Percentiles rank a stretch among this genome's conserved stretches.
Conservation (phyloP, 495 filamentous ascomycete species). For the Neurospora sp. region DNA sequence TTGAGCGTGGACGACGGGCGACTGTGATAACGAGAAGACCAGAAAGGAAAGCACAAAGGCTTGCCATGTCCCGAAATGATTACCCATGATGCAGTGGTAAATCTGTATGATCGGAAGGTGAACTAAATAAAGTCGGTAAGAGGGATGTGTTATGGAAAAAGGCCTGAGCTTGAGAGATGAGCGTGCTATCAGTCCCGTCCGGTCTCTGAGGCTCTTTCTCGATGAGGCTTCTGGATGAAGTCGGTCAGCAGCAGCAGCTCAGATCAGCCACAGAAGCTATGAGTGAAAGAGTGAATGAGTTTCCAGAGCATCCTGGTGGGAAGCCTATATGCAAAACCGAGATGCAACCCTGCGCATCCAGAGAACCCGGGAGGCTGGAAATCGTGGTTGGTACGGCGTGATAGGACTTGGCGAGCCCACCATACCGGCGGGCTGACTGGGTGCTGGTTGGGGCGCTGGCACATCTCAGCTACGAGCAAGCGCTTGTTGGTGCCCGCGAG, state of each 20-base stretch:
- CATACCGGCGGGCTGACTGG: neutral
- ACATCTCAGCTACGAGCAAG: neutral
- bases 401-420: neutral
- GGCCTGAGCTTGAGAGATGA: neutral
- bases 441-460: neutral
- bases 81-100: neutral
- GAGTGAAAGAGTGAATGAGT: neutral
- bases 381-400: neutral
- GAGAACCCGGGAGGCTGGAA: neutral
- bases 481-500: neutral
- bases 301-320: neutral
- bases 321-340: neutral
- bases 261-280: neutral
- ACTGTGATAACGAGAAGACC: constrained; percentile 1
- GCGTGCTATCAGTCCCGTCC: neutral
- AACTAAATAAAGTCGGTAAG: neutral
- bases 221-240: neutral
- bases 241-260: neutral
- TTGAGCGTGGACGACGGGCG: constrained; percentile 6
- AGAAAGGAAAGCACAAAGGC: neutral
- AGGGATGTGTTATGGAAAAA: neutral
- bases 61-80: neutral
- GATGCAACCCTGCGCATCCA: neutral
- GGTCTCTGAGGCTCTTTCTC: neutral
- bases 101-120: neutral